A percentile compares a stretch with the other conserved stretches of the same genome.
Evolutionary conservation across 2,329 filamentous ascomycete species (phyloP).

Genomic region (Diaporthe amygdali): DNA sequence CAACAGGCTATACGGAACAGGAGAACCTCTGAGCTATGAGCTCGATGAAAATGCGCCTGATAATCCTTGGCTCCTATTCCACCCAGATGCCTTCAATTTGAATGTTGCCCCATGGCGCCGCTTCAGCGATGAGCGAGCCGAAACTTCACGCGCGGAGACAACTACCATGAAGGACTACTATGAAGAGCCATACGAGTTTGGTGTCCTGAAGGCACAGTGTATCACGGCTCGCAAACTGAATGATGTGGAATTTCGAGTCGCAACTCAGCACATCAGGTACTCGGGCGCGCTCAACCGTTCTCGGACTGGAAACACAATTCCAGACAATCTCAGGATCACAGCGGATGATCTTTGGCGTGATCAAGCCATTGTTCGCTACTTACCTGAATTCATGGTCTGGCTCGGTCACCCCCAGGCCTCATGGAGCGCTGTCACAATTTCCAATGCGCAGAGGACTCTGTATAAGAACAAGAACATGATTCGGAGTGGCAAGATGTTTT

Average conservation of each 20-base stretch:
- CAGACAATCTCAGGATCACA: neutral
- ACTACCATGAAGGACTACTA: neutral
- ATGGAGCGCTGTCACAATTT: neutral
- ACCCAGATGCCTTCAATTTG: neutral
- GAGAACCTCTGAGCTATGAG: neutral
- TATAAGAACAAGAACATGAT: neutral
- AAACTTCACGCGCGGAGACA: neutral
- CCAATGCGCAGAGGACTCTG: neutral
- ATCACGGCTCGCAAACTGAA: neutral
- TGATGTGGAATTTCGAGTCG: neutral
- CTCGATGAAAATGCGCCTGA: neutral
- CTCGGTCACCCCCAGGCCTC: neutral
- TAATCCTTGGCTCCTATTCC: neutral
- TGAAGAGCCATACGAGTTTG: neutral
- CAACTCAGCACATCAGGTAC: neutral
- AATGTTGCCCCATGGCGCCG: neutral
- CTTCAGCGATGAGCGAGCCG: neutral
- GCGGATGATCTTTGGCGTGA: neutral
- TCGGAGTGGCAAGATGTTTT: neutral
- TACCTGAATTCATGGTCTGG: neutral
- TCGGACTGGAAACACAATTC: neutral
- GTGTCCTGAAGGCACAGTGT: neutral
- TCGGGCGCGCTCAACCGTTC: neutral
- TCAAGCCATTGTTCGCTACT: neutral
- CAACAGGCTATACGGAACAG: neutral